Evolutionary conservation across 2,329 filamentous ascomycete species (phyloP), one percentile per base, ranked within the genome.

Genomic region (Fusarium kyushuense): DNA sequence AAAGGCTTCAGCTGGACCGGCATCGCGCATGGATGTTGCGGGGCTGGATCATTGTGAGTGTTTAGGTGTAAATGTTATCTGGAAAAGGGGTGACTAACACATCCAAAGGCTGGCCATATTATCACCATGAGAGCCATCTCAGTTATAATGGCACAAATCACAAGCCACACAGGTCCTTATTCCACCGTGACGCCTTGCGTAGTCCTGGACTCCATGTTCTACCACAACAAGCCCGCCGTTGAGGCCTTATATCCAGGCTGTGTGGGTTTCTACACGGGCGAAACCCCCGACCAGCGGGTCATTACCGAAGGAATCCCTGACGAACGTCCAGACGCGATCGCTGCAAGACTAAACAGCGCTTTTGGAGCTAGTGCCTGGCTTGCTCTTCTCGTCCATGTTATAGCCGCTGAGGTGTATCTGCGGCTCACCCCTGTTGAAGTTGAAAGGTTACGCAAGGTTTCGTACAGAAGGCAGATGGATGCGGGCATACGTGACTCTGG

Each of bases 1-100:
- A 86, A 73, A 77, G 80, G 3, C 75, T 89, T 3, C 87, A 89
- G 71, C 86, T 91, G 48, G 86, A 89, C 32, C 84, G 89, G 70
- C 88, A 90, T 63, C 81, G 88, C 2, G 85, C 86, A 4, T 90
- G 87, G 87, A 90, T 90, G 87, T 70, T 90, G 30, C 75, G 88
- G 23, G 80, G 83, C 10, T 85, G 84, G 84, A 77, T 84, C 38
- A 83, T 83, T 63, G 80, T 84, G 63, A 55, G 58, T 17, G 1
- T 3, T 16, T 13, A 16, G 1, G n/a, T 9, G 17, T 7, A 7
- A 27, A 23, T 8, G 5, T 25, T 30, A 3, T 11, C 2, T 3
- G 1, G 0, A 3, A 6, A 32, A 27, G 17, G 2, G 17, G 17
- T 29, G 36, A 27, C 43, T 67, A 27, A 67, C 29, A 23, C 42